phyloP scores from a whole-genome alignment of 1,139 yeast species.

The Torulaspora pretoriensis region DNA sequence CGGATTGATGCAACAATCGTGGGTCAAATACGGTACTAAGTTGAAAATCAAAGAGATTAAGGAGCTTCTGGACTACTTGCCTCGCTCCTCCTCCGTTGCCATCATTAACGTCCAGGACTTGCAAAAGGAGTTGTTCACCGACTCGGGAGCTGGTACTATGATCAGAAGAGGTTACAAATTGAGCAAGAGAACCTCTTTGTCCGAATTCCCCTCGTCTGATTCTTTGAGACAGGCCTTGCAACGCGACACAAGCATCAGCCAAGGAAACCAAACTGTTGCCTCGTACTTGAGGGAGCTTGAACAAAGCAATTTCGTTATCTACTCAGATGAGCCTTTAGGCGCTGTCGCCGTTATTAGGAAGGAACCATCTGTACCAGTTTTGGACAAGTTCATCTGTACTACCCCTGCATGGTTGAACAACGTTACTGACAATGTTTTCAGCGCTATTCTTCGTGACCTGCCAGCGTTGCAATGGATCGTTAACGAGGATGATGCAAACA shows the following conservation, averaged over 20 bases:
- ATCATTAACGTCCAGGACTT: slow-evolving; percentile 91
- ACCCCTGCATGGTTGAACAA: slow-evolving; percentile 96
- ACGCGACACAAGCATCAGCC: slow-evolving; percentile 69
- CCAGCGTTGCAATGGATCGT: slow-evolving; percentile 79
- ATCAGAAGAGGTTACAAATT: slow-evolving; percentile 95
- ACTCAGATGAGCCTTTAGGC: slow-evolving; percentile 94
- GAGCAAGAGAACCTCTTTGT: slow-evolving; percentile 60
- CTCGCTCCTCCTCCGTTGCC: slow-evolving; percentile 96
- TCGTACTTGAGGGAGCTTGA: slow-evolving; percentile 75
- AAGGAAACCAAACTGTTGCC: slow-evolving; percentile 74
- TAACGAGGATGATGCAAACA: slow-evolving; percentile 83
- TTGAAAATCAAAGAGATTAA: slow-evolving; percentile 93
- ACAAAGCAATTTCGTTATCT: slow-evolving; percentile 61
- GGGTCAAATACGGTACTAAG: slow-evolving; percentile 99
- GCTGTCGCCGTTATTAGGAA: slow-evolving; percentile 79
- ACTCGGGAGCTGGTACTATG: slow-evolving; percentile 98
- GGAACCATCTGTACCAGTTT: slow-evolving; percentile 50
- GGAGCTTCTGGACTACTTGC: slow-evolving; percentile 87
- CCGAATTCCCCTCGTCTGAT: slow-evolving; percentile 70
- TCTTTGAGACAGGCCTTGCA: slow-evolving; percentile 69
- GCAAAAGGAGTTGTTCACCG: slow-evolving; percentile 96
- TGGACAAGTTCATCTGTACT: slow-evolving; percentile 84
- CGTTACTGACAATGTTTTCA: slow-evolving; percentile 91
- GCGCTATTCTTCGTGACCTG: slow-evolving; percentile 72
- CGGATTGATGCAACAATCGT: slow-evolving; percentile 79